Evolutionary conservation across 768 basidiomycete species (phyloP), one percentile per base, ranked within the genome.

Genomic region (Boletus fagicola): DNA sequence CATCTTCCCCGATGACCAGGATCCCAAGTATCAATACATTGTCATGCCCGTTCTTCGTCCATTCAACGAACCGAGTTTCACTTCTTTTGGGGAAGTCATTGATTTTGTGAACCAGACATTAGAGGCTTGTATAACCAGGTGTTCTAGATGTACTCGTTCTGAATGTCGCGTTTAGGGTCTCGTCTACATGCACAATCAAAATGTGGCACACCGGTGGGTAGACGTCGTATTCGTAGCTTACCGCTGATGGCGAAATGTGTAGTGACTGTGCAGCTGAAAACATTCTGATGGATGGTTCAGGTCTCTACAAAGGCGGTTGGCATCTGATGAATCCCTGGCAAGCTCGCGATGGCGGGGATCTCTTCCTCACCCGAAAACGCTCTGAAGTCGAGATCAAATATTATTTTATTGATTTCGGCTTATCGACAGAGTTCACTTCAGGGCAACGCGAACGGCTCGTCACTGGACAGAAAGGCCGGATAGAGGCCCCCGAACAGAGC

Each of bases 51-150:
- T 67, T 3, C 53, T 72, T 15, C 58, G 69, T 5, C 62, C 60
- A 0, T 72, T 64, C 22, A 54, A 66, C 10, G 36, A 69, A 13
- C 71, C 66, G 1, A 49, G 33, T 2, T 74, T 73, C 24, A 63
- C 63, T 2, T 57, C 60, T 4, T 51, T 66, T 1, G 66, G 68
- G 33, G 72, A 74, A 38, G 60, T 66, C 3, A 15, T 73, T 1
- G 68, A 70, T 22, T 73, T 68, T 13, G 53, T 67, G 33, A 53
- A 55, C 12, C 69, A 72, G 26, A 58, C 65, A 6, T 54, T 73
- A 2, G 22, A 43, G 42, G 42, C 5, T 43, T 24, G 42, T 43
- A 7, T 2, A 8, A 3, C 22, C 11, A 6, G 5, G 2, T 22
- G 2, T 42, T 1, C 42, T 22, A 2, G 7, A 24, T 0, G 7